These are phyloP conservation scores for Coemansia asiatica DNA, from an alignment of 192 early-diverging fungal species.

Conservation along the genomic window DNA sequence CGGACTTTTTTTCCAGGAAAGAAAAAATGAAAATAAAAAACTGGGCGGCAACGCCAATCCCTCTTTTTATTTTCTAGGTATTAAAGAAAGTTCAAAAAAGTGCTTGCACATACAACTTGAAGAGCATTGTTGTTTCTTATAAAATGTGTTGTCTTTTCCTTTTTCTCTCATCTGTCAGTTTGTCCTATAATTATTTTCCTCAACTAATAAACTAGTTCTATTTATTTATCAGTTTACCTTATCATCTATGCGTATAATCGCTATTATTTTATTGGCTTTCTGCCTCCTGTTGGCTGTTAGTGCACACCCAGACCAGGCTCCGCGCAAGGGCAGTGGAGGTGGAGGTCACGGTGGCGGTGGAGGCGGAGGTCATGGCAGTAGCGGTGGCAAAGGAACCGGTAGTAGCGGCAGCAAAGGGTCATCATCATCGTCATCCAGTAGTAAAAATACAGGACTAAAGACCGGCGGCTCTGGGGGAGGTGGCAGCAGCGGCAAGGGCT, in stretches of 20 bases:
- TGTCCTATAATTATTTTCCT: constrained; percentile 5
- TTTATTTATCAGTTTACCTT: background rate
- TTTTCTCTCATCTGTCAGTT: background rate
- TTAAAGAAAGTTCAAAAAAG: background rate
- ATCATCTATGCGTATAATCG: constrained; percentile 12
- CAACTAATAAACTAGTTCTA: background rate
- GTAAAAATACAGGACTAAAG: constrained; percentile 13
- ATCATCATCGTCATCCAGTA: background rate
- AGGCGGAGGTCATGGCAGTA: constrained; percentile 2
- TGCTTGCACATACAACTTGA: background rate
- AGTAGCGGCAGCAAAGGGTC: constrained; percentile 7
- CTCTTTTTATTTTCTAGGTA: background rate
- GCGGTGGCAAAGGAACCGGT: constrained; percentile 8
- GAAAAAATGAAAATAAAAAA: background rate
- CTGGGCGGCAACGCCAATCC: background rate
- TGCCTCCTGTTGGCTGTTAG: constrained; percentile 16
- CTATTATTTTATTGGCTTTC: constrained; percentile 17
- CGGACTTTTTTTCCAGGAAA: background rate
- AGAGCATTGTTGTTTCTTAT: background rate
- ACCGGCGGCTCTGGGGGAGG: constrained; percentile 31
- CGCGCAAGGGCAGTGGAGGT: constrained; percentile 28
- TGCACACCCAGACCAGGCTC: constrained; percentile 1
- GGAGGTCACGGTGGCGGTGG: constrained; percentile 6
- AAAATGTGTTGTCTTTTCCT: background rate
- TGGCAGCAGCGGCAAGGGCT: constrained; percentile 34